phyloP scores from a whole-genome alignment of 2,329 filamentous ascomycete species.

The Diaporthe helianthi region DNA sequence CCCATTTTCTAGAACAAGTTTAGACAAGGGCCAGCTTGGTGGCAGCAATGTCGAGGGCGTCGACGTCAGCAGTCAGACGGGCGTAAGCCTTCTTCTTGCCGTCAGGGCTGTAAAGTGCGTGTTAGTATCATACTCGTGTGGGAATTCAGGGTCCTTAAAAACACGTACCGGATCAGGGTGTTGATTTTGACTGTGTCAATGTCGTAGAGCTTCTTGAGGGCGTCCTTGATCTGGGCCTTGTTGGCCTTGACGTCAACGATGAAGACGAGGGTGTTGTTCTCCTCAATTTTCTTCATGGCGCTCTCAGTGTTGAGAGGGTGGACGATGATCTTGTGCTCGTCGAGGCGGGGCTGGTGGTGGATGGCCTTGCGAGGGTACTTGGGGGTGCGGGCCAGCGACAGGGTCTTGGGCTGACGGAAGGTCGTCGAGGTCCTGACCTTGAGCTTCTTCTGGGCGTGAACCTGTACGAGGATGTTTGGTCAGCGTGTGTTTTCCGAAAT shows the following conservation, averaged over 20 bases:
- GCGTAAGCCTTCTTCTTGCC: constrained; percentile 99
- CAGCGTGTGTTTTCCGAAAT: constrained; percentile 31
- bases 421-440: constrained; percentile 92
- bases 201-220: constrained; percentile 99
- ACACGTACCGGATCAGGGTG: constrained; percentile 93
- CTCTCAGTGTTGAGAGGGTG: constrained; percentile 99
- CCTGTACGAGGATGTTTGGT: constrained; percentile 44
- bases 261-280: constrained; percentile 99
- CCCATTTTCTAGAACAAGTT: constrained; percentile 56
- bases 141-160: background rate
- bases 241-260: constrained; percentile 97
- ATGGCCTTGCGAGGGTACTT: constrained; percentile 98
- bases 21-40: constrained; percentile 99
- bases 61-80: constrained; percentile 93
- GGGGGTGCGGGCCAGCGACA: constrained; percentile 85
- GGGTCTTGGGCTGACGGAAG: constrained; percentile 98
- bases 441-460: constrained; percentile 78
- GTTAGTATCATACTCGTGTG: constrained; percentile 31
- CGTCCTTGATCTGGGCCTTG: constrained; percentile 99
- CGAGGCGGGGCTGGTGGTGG: constrained; percentile 86
- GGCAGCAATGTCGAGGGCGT: constrained; percentile 98
- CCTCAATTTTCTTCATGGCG: constrained; percentile 99
- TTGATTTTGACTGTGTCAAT: constrained; percentile 99
- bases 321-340: constrained; percentile 97
- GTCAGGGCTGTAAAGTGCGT: constrained; percentile 71